Conservation (phyloP, 1,284 basidiomycete genomes). For the Papiliotrema laurentii region DNA sequence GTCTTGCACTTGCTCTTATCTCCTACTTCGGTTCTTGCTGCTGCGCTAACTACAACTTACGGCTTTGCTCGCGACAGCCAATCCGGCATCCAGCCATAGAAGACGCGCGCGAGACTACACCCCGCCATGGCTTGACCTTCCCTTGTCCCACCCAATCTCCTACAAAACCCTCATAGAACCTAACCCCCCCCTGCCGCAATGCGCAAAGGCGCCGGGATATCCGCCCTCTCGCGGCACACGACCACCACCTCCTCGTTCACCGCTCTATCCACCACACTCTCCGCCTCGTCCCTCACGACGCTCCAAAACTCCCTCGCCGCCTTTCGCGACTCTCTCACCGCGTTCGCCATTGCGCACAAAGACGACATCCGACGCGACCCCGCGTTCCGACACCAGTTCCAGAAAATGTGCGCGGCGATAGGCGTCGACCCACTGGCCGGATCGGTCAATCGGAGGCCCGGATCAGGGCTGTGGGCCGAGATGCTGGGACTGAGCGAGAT, state of each 20-base stretch:
- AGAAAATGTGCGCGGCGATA: slow-evolving; percentile 91
- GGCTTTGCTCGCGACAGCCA: no score
- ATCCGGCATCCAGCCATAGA: no score
- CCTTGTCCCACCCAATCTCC: no score
- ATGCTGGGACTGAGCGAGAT: slow-evolving; percentile 82
- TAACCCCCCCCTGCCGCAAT: slow-evolving; percentile 26
- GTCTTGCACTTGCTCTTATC: no score
- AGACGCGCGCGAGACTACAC: no score
- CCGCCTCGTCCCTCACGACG: slow-evolving; percentile 67
- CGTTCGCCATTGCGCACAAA: slow-evolving; percentile 79
- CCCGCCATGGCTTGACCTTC: no score
- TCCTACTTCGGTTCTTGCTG: no score
- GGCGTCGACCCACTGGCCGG: slow-evolving; percentile 92
- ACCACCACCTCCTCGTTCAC: slow-evolving; percentile 58
- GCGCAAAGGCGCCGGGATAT: slow-evolving; percentile 53
- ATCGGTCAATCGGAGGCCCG: background rate
- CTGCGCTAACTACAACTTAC: no score
- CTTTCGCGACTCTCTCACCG: slow-evolving; percentile 73
- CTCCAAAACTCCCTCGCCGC: slow-evolving; percentile 77
- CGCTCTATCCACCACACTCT: slow-evolving; percentile 72
- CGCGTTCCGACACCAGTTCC: slow-evolving; percentile 84
- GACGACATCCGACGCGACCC: slow-evolving; percentile 81
- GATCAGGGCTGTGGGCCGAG: slow-evolving; percentile 72
- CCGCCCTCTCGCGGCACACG: slow-evolving; percentile 50
- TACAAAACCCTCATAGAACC: no score